Percentiles rank a stretch among this genome's conserved stretches.
Conservation (phyloP, 371 early-diverging fungal genomes). For the Amoeboaphelidium protococcarum region DNA sequence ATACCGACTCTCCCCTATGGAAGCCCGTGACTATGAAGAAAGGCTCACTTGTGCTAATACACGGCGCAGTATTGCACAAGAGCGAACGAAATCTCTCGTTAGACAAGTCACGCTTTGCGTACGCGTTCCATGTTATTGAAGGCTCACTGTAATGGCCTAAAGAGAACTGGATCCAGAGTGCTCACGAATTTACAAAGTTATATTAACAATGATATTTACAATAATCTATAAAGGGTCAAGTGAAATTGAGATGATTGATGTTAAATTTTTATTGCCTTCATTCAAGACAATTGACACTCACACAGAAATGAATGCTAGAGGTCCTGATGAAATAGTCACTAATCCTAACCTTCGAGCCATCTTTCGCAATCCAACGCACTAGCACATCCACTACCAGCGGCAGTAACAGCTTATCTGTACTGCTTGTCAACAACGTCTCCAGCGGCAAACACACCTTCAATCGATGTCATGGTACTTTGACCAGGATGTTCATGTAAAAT, state of each 20-base stretch:
- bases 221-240: no score
- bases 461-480: slow-evolving; percentile 39
- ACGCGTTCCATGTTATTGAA: slow-evolving; percentile 81
- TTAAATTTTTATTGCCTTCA: no score
- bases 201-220: no score
- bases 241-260: no score
- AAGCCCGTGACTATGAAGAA: slow-evolving; percentile 6
- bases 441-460: slow-evolving; percentile 84
- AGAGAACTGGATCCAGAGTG: slow-evolving; percentile 31
- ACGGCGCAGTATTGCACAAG: slow-evolving; percentile 63
- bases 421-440: slow-evolving; percentile 95
- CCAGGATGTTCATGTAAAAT: slow-evolving; percentile 50
- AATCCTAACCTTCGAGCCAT: slow-evolving; percentile 22
- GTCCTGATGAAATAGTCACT: no score
- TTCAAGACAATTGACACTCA: no score
- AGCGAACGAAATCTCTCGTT: slow-evolving; percentile 51
- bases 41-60: slow-evolving; percentile 61
- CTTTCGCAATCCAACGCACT: slow-evolving; percentile 77
- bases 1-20: no score
- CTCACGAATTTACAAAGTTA: background rate
- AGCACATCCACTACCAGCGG: slow-evolving; percentile 73
- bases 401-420: slow-evolving; percentile 64
- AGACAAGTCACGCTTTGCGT: slow-evolving; percentile 49
- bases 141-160: slow-evolving; percentile 26
- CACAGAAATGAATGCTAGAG: no score